phyloP scores from a whole-genome alignment of 2,329 filamentous ascomycete genomes.

The Pseudogymnoascus sp. region DNA sequence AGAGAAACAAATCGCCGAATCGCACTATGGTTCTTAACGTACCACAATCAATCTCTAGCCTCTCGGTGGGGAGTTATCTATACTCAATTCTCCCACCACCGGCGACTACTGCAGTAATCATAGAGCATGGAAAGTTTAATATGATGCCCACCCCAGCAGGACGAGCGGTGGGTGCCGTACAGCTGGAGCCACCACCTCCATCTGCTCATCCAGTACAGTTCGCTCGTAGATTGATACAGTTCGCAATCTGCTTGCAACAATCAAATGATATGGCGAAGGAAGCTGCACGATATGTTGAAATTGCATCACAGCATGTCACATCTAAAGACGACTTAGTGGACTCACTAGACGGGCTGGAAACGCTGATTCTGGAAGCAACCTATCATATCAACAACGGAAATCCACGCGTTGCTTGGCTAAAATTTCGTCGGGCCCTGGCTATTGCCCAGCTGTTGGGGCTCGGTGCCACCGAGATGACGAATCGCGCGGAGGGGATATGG shows the following conservation, averaged over 20 bases:
- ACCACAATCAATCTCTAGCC: neutral
- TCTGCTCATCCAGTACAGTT: slow-evolving; percentile 2
- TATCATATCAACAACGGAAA: slow-evolving; percentile 8
- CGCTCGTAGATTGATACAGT: slow-evolving; percentile 4
- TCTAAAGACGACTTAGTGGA: slow-evolving; percentile 14
- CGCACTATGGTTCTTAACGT: neutral
- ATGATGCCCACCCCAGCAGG: neutral
- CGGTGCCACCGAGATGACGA: neutral
- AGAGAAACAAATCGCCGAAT: neutral
- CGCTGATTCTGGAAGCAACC: slow-evolving; percentile 1
- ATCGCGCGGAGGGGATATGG: slow-evolving; percentile 6
- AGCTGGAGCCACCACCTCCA: neutral
- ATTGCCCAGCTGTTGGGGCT: slow-evolving; percentile 4
- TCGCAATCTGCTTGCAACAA: slow-evolving; percentile 4
- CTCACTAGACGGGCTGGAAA: slow-evolving; percentile 9
- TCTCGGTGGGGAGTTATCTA: neutral
- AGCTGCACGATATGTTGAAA: slow-evolving; percentile 15
- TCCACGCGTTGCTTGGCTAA: neutral
- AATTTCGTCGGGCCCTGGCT: neutral
- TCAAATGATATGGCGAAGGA: neutral
- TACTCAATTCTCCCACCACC: neutral
- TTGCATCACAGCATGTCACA: slow-evolving; percentile 18
- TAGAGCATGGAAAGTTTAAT: neutral
- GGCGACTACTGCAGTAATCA: neutral
- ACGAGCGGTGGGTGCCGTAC: neutral